A percentile compares a stretch with the other conserved stretches of the same genome.
phyloP scores from a whole-genome alignment of 2,329 filamentous ascomycete species.

The Furcasterigmium furcatum region DNA sequence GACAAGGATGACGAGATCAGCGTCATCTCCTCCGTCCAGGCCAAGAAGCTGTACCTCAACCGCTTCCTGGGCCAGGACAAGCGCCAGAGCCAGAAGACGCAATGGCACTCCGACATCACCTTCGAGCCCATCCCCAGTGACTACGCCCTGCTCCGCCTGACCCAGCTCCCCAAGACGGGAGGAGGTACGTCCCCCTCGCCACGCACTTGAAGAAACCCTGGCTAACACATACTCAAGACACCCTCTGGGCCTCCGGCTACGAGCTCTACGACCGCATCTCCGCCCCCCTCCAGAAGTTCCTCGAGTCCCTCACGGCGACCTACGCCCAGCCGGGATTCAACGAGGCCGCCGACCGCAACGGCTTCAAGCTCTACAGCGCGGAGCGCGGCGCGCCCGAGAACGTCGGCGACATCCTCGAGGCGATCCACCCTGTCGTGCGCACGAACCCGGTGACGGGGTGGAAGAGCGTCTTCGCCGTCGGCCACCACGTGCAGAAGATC shows the following conservation, averaged over 20 bases:
- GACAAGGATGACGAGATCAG: conserved; percentile 58
- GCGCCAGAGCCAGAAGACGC: conserved; percentile 40
- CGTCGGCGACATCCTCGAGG: conserved; percentile 41
- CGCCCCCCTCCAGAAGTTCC: conserved; percentile 50
- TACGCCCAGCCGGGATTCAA: conserved; percentile 48
- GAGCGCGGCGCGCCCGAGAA: conserved; percentile 49
- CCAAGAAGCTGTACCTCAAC: conserved; percentile 45
- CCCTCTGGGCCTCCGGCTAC: conserved; percentile 66
- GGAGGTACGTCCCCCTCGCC: conserved; percentile 33
- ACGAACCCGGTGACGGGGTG: conserved; percentile 58
- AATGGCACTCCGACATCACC: conserved; percentile 63
- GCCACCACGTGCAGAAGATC: conserved; percentile 46
- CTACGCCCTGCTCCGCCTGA: conserved; percentile 55
- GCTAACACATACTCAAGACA: conserved; percentile 34
- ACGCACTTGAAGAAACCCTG: not conserved
- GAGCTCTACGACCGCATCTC: conserved; percentile 65
- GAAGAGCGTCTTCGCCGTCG: conserved; percentile 52
- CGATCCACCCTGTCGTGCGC: conserved; percentile 51
- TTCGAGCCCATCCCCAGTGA: conserved; percentile 64
- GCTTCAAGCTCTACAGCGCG: conserved; percentile 41
- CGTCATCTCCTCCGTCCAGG: conserved; percentile 57
- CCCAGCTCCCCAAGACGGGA: conserved; percentile 50
- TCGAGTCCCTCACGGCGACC: conserved; percentile 55
- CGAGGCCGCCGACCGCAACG: conserved; percentile 38
- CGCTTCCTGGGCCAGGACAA: conserved; percentile 29